A percentile compares a stretch with the other conserved stretches of the same genome.
phyloP scores from a whole-genome alignment of 768 basidiomycete genomes.

The Plicaturopsis crispa region DNA sequence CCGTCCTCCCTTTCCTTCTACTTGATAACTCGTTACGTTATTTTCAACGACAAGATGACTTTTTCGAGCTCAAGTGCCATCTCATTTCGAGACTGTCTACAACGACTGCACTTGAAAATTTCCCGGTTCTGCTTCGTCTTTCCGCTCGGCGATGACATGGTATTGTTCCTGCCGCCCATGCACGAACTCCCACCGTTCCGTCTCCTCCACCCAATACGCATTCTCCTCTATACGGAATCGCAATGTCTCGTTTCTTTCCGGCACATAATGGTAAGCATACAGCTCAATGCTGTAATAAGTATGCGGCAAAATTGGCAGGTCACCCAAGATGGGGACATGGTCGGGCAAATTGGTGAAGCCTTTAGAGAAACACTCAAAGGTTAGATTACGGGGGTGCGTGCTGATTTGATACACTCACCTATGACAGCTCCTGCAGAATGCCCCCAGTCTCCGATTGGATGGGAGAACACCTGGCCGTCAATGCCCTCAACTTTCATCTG shows the following conservation, averaged over 20 bases:
- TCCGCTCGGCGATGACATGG: constrained; percentile 28
- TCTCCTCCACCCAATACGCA: constrained; percentile 31
- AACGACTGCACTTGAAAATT: no score
- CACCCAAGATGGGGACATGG: constrained; percentile 39
- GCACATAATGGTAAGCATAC: constrained; percentile 39
- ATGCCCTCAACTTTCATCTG: constrained; percentile 39
- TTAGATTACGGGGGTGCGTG: background rate
- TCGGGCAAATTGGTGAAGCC: constrained; percentile 37
- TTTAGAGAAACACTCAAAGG: no score
- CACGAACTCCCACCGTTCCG: constrained; percentile 38
- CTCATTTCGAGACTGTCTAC: no score
- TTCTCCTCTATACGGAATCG: constrained; percentile 39
- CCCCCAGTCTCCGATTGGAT: constrained; percentile 52
- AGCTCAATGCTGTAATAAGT: constrained; percentile 51
- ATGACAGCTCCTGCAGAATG: constrained; percentile 45
- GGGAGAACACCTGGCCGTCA: constrained; percentile 41
- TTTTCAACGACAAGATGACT: no score
- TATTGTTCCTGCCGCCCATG: constrained; percentile 40
- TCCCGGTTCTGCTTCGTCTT: no score
- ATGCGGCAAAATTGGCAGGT: constrained; percentile 36
- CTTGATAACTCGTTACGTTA: no score
- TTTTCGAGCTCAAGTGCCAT: no score
- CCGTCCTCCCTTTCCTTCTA: no score
- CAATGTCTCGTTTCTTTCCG: constrained; percentile 39
- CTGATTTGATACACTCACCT: constrained; percentile 20